phyloP scores from a whole-genome alignment of 2,329 filamentous ascomycete genomes.

The Sporothrix brasiliensis region DNA sequence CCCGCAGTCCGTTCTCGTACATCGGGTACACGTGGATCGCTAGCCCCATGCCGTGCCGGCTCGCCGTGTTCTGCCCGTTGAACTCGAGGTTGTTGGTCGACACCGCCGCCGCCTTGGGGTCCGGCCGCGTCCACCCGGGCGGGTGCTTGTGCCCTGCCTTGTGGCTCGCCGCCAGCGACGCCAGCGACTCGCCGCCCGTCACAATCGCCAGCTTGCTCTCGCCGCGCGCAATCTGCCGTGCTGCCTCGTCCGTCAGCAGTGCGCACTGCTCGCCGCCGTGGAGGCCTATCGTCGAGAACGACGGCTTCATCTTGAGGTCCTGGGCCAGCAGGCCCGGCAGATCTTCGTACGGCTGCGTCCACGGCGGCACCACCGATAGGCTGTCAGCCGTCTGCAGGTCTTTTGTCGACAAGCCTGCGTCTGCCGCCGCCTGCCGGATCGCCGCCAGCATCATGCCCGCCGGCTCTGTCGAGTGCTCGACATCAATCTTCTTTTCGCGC shows the following conservation, averaged over 20 bases:
- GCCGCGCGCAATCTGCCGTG: conserved; percentile 21
- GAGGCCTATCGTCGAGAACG: conserved; percentile 1
- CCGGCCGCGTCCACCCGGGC: conserved; percentile 26
- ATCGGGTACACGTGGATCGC: conserved; percentile 33
- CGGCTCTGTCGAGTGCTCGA: conserved; percentile 24
- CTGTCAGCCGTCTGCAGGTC: conserved; percentile 24
- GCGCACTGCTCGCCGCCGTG: conserved; percentile 33
- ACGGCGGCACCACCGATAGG: conserved; percentile 31
- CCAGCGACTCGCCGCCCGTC: conserved; percentile 32
- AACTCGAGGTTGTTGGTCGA: conserved; percentile 27
- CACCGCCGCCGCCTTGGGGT: conserved; percentile 21
- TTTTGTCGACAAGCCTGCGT: neutral
- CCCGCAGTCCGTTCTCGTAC: conserved; percentile 33
- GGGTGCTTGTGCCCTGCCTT: conserved; percentile 28
- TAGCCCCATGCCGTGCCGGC: conserved; percentile 30
- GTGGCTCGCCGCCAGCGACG: conserved; percentile 28
- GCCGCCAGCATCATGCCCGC: conserved; percentile 30
- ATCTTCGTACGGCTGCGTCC: conserved; percentile 31
- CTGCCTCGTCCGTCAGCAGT: conserved; percentile 30
- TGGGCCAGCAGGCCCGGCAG: conserved; percentile 27
- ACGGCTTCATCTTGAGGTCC: conserved; percentile 2
- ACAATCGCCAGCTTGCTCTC: conserved; percentile 31
- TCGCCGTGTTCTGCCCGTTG: conserved; percentile 27
- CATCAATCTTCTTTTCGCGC: conserved; percentile 28
- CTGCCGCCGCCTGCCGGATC: conserved; percentile 20